Evolutionary conservation across 768 basidiomycete genomes (phyloP).

Genomic region (Pholiota microspora): DNA sequence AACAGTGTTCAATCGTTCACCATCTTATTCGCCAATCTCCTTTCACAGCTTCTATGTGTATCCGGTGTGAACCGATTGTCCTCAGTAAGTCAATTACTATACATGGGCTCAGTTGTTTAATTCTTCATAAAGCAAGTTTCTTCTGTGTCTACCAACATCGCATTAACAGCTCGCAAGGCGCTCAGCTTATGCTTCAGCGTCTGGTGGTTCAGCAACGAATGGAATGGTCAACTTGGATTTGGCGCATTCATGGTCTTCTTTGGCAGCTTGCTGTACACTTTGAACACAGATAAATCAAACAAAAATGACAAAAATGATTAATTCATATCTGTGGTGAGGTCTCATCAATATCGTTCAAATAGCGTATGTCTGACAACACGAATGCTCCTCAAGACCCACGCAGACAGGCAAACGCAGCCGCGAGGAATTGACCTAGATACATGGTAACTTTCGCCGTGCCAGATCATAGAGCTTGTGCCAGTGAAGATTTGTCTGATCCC

Average conservation of each 20-base stretch:
- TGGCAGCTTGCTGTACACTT: slow-evolving; percentile 63
- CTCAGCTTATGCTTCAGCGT: slow-evolving; percentile 78
- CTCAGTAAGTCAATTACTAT: slow-evolving; percentile 51
- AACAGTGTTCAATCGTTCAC: slow-evolving; percentile 45
- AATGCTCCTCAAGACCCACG: too few relatives aligned
- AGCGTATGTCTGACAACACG: background rate
- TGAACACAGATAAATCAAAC: slow-evolving; percentile 21
- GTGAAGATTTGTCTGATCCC: background rate
- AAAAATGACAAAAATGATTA: slow-evolving; percentile 21
- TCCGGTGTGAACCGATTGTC: slow-evolving; percentile 79
- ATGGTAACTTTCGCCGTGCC: background rate
- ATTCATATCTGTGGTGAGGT: background rate
- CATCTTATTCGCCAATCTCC: slow-evolving; percentile 60
- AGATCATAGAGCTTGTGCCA: background rate
- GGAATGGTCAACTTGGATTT: slow-evolving; percentile 59
- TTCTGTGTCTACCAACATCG: slow-evolving; percentile 78
- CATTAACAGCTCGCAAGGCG: slow-evolving; percentile 79
- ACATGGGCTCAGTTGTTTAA: background rate
- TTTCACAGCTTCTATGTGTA: slow-evolving; percentile 79
- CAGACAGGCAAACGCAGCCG: too few relatives aligned
- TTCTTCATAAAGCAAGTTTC: slow-evolving; percentile 55
- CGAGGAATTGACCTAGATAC: background rate
- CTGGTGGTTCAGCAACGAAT: slow-evolving; percentile 79
- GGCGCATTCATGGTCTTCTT: slow-evolving; percentile 77
- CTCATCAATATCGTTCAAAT: background rate